Conservation (phyloP, 1,284 basidiomycete species). For the Puccinia hordei region DNA sequence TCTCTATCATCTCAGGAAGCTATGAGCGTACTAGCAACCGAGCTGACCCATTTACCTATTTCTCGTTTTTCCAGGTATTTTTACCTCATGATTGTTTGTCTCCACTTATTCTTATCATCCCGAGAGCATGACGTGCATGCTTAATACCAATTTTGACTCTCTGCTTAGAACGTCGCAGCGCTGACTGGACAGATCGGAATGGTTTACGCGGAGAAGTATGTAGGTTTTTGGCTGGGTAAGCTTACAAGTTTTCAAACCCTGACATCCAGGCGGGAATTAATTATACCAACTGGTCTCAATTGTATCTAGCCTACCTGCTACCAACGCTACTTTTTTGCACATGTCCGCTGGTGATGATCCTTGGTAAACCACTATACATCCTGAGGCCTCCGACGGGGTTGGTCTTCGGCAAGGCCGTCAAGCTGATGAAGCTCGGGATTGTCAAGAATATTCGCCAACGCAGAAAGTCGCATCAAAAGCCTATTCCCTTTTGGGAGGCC, state of each 20-base stretch:
- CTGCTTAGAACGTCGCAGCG: slow-evolving; percentile 69
- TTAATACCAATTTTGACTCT: slow-evolving; percentile 52
- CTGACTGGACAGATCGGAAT: slow-evolving; percentile 64
- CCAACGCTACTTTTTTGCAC: slow-evolving; percentile 61
- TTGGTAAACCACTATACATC: slow-evolving; percentile 70
- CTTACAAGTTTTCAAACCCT: neutral
- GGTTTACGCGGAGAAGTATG: slow-evolving; percentile 59
- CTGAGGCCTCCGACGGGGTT: slow-evolving; percentile 75
- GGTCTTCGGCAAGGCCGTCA: slow-evolving; percentile 66
- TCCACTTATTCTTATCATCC: neutral
- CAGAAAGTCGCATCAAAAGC: slow-evolving; percentile 60
- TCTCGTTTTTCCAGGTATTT: slow-evolving; percentile 35
- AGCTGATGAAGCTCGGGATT: slow-evolving; percentile 57
- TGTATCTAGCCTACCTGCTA: slow-evolving; percentile 55
- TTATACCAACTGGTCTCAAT: neutral
- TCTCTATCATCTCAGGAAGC: neutral
- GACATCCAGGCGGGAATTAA: neutral
- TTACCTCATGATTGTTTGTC: slow-evolving; percentile 44
- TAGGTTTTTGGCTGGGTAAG: slow-evolving; percentile 61
- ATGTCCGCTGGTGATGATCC: slow-evolving; percentile 69
- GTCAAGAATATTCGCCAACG: slow-evolving; percentile 58
- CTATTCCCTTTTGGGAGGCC: slow-evolving; percentile 73
- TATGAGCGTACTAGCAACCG: neutral
- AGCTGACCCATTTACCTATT: slow-evolving; percentile 7
- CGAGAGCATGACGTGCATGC: neutral